Conservation (phyloP, 176 grass and related monocot species). For the Carex parvula region DNA sequence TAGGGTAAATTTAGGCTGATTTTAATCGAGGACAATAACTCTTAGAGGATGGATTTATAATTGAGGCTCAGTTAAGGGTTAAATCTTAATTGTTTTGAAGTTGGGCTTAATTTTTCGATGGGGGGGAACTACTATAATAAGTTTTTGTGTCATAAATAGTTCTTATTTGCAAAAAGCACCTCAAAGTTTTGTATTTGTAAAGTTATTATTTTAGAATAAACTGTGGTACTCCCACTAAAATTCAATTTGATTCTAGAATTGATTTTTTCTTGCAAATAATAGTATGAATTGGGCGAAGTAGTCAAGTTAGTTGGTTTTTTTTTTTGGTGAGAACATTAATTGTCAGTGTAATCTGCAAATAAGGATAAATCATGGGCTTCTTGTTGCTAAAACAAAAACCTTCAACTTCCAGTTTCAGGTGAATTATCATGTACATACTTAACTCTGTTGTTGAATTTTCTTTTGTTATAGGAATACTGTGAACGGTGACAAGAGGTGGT, state of each 20-base stretch:
- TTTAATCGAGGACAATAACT: not conserved
- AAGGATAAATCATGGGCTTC: not conserved
- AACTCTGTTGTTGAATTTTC: constrained; percentile 27
- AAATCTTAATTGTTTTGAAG: not conserved
- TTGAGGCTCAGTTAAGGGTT: not conserved
- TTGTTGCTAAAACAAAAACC: not conserved
- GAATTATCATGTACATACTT: constrained; percentile 8
- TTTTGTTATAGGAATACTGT: constrained; percentile 87
- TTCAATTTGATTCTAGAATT: not conserved
- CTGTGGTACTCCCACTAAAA: not conserved
- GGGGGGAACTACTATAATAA: not conserved
- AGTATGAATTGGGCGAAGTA: not conserved
- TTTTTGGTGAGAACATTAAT: not conserved
- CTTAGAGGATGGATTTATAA: not conserved
- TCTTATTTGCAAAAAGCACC: not conserved
- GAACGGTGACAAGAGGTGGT: constrained; percentile 70
- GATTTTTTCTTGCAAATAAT: not conserved
- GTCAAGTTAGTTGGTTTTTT: not conserved
- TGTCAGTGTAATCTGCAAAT: not conserved
- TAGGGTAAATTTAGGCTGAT: not conserved
- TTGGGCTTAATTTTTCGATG: not conserved
- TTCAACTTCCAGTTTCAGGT: not conserved
- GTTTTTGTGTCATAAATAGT: not conserved
- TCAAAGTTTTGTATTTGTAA: not conserved
- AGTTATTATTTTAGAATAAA: not conserved